Percentiles rank a stretch among this genome's conserved stretches.
Evolutionary conservation across 1,284 basidiomycete genomes (phyloP).

Genomic region (Mycosarcoma mackinlayi): DNA sequence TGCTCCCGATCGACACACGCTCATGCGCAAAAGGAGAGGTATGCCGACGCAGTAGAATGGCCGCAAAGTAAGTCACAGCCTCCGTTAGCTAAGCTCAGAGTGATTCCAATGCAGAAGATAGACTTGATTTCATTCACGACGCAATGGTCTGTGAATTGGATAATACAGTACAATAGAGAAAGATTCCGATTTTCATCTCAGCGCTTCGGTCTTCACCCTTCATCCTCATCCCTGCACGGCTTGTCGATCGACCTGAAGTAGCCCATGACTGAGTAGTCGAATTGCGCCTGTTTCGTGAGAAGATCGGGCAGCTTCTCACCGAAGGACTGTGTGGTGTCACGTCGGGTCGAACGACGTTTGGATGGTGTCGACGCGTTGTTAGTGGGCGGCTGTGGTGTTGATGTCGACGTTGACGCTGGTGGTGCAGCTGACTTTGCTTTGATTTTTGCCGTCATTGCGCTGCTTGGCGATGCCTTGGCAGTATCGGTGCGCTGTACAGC

Average conservation of each 20-base stretch:
- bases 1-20: too few relatives aligned
- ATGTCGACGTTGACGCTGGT: background rate
- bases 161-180: too few relatives aligned
- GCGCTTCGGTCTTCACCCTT: background rate
- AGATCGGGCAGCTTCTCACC: slow-evolving; percentile 45
- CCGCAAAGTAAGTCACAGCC: too few relatives aligned
- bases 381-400: background rate
- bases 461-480: background rate
- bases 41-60: too few relatives aligned
- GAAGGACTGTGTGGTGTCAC: slow-evolving; percentile 32
- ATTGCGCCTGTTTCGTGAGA: slow-evolving; percentile 18
- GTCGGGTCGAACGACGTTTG: slow-evolving; percentile 29
- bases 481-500: background rate
- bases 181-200: too few relatives aligned
- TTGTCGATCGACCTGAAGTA: slow-evolving; percentile 42
- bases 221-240: background rate
- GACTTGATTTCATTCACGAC: too few relatives aligned
- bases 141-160: too few relatives aligned
- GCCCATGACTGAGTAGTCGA: slow-evolving; percentile 36
- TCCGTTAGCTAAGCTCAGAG: too few relatives aligned
- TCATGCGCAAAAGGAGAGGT: too few relatives aligned
- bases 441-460: background rate
- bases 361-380: slow-evolving; percentile 4
- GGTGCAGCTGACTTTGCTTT: background rate
- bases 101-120: too few relatives aligned